These are phyloP conservation scores for Rhizoclosmatium hyalinum DNA, from an alignment of 371 early-diverging fungal genomes.

Conservation along the genomic window DNA sequence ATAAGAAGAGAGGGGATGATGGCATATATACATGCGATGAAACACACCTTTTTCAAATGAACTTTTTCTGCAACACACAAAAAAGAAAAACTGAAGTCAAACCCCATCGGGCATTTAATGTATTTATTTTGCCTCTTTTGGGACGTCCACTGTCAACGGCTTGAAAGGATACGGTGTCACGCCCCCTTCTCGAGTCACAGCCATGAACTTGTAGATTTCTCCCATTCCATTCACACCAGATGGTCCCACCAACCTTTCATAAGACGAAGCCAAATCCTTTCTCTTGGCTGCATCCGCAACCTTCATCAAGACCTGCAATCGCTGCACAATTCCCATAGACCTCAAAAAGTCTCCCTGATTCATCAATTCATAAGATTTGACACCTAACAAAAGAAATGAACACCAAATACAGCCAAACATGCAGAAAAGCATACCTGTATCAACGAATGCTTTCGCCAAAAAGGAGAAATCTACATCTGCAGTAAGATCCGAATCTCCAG, in stretches of 20 bases:
- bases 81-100: background rate
- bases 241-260: constrained; percentile 56
- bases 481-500: constrained; percentile 89
- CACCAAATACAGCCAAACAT: background rate
- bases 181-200: constrained; percentile 27
- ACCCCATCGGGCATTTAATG: background rate
- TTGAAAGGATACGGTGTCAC: constrained; percentile 42
- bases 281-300: constrained; percentile 59
- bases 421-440: constrained; percentile 49
- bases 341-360: constrained; percentile 85
- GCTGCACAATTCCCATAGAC: constrained; percentile 81
- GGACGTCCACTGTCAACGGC: background rate
- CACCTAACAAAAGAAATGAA: constrained; percentile 33
- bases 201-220: constrained; percentile 46
- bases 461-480: constrained; percentile 92
- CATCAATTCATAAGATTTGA: constrained; percentile 75
- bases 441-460: constrained; percentile 67
- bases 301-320: constrained; percentile 75
- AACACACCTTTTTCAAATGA: background rate
- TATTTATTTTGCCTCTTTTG: background rate
- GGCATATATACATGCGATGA: too few species aligned
- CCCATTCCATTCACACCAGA: constrained; percentile 45
- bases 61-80: background rate
- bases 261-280: constrained; percentile 70
- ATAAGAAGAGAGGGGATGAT: background rate